phyloP scores from a whole-genome alignment of 371 early-diverging fungal species.

The Mortierella sp. region DNA sequence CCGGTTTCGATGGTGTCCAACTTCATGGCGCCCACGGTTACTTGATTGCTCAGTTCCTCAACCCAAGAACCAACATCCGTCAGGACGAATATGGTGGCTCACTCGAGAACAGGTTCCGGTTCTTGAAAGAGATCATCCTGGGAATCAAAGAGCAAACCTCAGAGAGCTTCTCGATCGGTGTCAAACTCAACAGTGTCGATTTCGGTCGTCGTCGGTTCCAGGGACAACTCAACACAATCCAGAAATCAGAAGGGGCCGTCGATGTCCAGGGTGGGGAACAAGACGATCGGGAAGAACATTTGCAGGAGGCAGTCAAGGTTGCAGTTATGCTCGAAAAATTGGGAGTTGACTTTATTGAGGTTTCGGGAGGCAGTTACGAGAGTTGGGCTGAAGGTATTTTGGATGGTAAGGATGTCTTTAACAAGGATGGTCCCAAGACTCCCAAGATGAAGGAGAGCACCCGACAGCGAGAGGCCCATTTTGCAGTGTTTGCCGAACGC shows the following conservation, averaged over 20 bases:
- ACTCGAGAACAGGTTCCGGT: constrained; percentile 62
- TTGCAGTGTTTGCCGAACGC: constrained; percentile 33
- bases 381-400: constrained; percentile 20
- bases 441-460: constrained; percentile 1
- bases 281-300: constrained; percentile 6
- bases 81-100: constrained; percentile 71
- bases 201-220: constrained; percentile 21
- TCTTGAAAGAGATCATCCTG: constrained; percentile 56
- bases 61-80: constrained; percentile 60
- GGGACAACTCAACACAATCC: not conserved
- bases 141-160: constrained; percentile 38
- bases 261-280: not conserved
- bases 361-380: constrained; percentile 31
- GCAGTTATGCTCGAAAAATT: constrained; percentile 13
- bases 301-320: constrained; percentile 24
- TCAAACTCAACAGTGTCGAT: constrained; percentile 29
- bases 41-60: constrained; percentile 68
- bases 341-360: constrained; percentile 30
- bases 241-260: not conserved
- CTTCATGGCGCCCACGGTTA: constrained; percentile 78
- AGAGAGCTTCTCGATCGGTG: constrained; percentile 21
- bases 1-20: constrained; percentile 76
- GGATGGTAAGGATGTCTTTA: constrained; percentile 12
- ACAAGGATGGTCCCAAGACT: not conserved
- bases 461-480: constrained; percentile 26